Base-by-base conservation (phyloP, 495 filamentous ascomycete species). In the Delitschia confertaspora region DNA sequence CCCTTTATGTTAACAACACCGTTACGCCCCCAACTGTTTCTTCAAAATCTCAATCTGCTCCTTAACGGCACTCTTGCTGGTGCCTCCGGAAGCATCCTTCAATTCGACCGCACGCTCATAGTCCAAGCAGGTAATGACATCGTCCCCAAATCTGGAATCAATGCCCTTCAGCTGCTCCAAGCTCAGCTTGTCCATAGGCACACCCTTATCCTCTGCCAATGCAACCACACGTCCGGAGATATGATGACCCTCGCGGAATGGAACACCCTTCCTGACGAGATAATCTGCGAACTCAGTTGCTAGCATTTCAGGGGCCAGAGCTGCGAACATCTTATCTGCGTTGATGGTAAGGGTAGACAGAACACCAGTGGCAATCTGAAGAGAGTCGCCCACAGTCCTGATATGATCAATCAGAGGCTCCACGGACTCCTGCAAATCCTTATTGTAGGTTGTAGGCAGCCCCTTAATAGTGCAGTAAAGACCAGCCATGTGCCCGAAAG, bases 371-470 rank as follows among this genome's bases (percentile, higher is more conserved):
- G 85, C 83, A 55, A 96, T 95, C 58, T 81, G 80, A 46, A 93
- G 74, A 61, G 81, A 87, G 70, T 93, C 83, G 33, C 71, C 72
- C 36, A 93, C 76, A 7, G 88, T 94, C 68, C 88, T 87, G 61
- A 93, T 74, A 59, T 80, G 79, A 65, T 94, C 85, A 20, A 96
- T 74, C 62, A 96, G 73, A 30, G 83, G 82, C 69, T 94, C 85
- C 49, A 86, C 79, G 45, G 76, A 81, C 67, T 95, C 89, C 65
- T 96, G 89, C 11, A 94, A 69, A 59, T 94, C 85, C 69, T 95
- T 93, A 70, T 95, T 93, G 71, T 95, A 95, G 4, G 86, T 93
- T 18, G 78, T 83, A 2, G 89, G 87, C 16, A 94, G 71, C 24
- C 83, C 83, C 69, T 96, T 95, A 60, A 85, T 77, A 10, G 80